Conservation (phyloP, 2,329 filamentous ascomycete genomes). For the Ophioceras dolichostomum region DNA sequence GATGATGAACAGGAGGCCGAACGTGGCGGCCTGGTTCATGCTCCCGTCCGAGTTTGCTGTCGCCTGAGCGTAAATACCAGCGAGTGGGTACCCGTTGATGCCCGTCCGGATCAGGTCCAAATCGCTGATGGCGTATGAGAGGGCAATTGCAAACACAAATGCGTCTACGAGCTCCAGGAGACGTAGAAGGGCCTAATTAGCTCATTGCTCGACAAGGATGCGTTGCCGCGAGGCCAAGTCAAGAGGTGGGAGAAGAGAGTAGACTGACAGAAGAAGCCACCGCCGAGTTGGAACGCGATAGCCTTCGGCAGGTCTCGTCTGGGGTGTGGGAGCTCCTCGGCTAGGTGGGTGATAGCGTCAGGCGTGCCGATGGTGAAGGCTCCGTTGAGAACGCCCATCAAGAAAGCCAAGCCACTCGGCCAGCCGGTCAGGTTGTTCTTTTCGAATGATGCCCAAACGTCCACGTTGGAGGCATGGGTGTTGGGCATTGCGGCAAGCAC, state of each 20-base stretch:
- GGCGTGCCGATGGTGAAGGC: slow-evolving; percentile 55
- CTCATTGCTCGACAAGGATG: too few species aligned
- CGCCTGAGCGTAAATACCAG: slow-evolving; percentile 49
- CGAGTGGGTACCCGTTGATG: slow-evolving; percentile 45
- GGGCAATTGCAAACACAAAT: slow-evolving; percentile 35
- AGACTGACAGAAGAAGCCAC: slow-evolving; percentile 28
- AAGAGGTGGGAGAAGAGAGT: slow-evolving; percentile 20
- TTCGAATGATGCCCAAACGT: slow-evolving; percentile 38
- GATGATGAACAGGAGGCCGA: slow-evolving; percentile 45
- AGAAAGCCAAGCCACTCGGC: slow-evolving; percentile 49
- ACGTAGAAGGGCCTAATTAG: too few species aligned
- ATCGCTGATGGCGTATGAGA: slow-evolving; percentile 43
- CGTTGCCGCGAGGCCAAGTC: too few species aligned
- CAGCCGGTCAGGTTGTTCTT: slow-evolving; percentile 38
- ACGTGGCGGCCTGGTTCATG: slow-evolving; percentile 36
- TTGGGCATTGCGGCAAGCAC: slow-evolving; percentile 40
- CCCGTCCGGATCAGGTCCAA: slow-evolving; percentile 36
- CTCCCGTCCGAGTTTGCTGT: slow-evolving; percentile 29
- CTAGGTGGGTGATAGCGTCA: slow-evolving; percentile 49
- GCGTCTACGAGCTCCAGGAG: slow-evolving; percentile 38
- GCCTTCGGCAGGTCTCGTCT: slow-evolving; percentile 34
- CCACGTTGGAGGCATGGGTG: slow-evolving; percentile 33
- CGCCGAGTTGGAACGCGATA: slow-evolving; percentile 34
- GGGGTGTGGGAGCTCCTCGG: slow-evolving; percentile 43
- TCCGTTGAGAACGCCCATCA: slow-evolving; percentile 53